phyloP scores from a whole-genome alignment of 441 rosid genomes.

The Brassica balearica region DNA sequence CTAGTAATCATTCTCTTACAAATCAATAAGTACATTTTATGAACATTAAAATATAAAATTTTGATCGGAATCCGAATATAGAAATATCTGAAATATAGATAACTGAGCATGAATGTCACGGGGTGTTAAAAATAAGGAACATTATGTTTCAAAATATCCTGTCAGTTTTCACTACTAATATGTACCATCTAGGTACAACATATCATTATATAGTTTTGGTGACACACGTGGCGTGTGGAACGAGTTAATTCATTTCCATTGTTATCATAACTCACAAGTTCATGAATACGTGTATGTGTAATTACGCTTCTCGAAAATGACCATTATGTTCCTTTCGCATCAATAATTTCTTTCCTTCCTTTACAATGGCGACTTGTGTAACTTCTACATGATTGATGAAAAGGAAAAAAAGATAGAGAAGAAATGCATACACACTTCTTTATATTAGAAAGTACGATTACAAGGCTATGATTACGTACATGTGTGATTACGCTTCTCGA shows the following conservation, averaged over 20 bases:
- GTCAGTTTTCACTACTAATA: too few species aligned
- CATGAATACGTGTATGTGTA: slow-evolving; percentile 2
- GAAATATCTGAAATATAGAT: neutral
- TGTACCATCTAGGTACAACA: too few species aligned
- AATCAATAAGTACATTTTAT: neutral
- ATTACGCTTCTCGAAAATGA: slow-evolving; percentile 17
- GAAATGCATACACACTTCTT: neutral
- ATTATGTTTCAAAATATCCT: neutral
- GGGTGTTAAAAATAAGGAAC: neutral
- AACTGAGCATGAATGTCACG: neutral
- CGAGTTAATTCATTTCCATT: slow-evolving; percentile 8
- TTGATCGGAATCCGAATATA: neutral
- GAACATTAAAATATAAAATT: neutral
- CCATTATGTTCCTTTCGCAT: slow-evolving; percentile 8
- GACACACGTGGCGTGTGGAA: neutral
- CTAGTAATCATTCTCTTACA: slow-evolving; percentile 9
- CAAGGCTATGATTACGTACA: neutral
- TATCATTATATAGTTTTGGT: neutral
- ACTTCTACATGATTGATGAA: neutral
- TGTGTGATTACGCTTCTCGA: slow-evolving; percentile 8
- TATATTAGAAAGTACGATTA: neutral
- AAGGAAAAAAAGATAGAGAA: neutral
- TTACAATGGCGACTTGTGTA: neutral
- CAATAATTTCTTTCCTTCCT: slow-evolving; percentile 11
- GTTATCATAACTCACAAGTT: neutral